phyloP scores from a whole-genome alignment of 176 grass and related monocot species.

The Saccharum spontaneum region DNA sequence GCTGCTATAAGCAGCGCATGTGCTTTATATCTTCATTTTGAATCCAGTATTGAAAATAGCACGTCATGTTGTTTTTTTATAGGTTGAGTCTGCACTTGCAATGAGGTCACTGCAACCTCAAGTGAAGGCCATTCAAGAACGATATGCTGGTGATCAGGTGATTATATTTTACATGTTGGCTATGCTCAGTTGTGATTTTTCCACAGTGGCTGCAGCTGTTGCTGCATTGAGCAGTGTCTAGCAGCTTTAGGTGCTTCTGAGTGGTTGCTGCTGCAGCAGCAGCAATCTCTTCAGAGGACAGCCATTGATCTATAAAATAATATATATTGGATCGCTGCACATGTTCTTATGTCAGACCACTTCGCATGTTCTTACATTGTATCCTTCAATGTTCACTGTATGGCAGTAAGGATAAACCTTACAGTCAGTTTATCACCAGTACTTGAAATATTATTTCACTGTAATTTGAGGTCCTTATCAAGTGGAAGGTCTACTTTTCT shows the following conservation, averaged over 20 bases:
- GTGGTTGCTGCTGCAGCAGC: background rate
- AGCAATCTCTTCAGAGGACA: background rate
- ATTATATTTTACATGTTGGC: too few species aligned
- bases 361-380: background rate
- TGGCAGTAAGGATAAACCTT: slow-evolving; percentile 14
- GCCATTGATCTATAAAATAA: background rate
- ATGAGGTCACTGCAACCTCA: too few species aligned
- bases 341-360: background rate
- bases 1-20: background rate
- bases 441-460: background rate
- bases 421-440: slow-evolving; percentile 6
- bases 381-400: background rate
- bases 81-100: too few species aligned
- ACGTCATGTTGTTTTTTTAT: slow-evolving; percentile 35
- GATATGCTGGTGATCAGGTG: slow-evolving; percentile 99
- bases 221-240: background rate
- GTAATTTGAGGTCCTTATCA: slow-evolving; percentile 15
- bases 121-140: too few species aligned
- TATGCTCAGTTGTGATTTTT: too few species aligned
- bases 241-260: background rate
- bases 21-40: slow-evolving; percentile 5
- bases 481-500: background rate
- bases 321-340: background rate
- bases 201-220: too few species aligned
- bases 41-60: background rate